Conservation (phyloP, 2,329 filamentous ascomycete species). For the Diaporthe citri region DNA sequence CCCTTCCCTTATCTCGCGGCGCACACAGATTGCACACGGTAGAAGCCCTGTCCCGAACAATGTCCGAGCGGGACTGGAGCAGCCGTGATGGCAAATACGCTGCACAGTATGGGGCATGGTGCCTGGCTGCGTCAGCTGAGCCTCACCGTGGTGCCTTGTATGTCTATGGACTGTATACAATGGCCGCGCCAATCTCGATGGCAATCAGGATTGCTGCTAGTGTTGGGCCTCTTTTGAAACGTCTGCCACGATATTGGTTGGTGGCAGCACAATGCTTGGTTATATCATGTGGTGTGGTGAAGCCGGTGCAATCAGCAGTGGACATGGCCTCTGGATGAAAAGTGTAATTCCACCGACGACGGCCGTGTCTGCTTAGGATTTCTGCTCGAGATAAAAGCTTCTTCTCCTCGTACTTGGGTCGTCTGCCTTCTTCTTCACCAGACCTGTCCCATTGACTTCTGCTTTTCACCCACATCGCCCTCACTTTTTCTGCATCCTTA, state of each 20-base stretch:
- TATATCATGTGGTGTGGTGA: slow-evolving; percentile 11
- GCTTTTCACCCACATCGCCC: no score
- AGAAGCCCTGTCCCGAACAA: slow-evolving; percentile 19
- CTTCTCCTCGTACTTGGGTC: neutral
- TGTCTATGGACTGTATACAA: slow-evolving; percentile 31
- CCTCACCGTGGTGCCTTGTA: slow-evolving; percentile 22
- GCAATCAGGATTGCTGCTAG: slow-evolving; percentile 14
- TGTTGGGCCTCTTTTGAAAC: neutral
- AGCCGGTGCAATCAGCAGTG: neutral
- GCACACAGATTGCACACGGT: neutral
- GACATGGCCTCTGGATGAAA: neutral
- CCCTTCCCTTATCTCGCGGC: slow-evolving; percentile 14
- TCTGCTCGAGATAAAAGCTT: slow-evolving; percentile 14
- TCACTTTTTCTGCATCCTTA: neutral
- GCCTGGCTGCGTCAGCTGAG: slow-evolving; percentile 11
- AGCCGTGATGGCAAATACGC: slow-evolving; percentile 29
- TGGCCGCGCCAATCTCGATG: slow-evolving; percentile 15
- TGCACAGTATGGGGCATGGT: slow-evolving; percentile 19
- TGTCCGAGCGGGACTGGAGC: slow-evolving; percentile 6
- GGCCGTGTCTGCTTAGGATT: neutral
- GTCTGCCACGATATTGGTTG: neutral
- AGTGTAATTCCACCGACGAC: neutral
- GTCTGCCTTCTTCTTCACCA: neutral
- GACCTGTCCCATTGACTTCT: neutral
- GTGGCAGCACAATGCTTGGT: neutral